phyloP scores from a whole-genome alignment of 2,329 filamentous ascomycete genomes.

The Fusarium veterinarium region DNA sequence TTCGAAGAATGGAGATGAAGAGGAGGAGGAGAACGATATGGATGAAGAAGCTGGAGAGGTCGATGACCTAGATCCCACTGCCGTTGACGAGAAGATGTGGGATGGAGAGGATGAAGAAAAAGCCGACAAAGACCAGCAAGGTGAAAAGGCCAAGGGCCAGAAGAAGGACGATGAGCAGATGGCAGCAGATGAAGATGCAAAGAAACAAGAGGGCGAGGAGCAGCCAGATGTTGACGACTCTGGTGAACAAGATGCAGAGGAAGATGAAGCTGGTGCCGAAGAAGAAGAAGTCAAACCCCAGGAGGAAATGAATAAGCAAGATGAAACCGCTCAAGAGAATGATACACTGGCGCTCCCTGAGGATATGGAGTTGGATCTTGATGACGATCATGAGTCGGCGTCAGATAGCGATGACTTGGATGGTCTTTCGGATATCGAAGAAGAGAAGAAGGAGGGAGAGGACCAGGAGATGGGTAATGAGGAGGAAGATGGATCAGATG shows the following conservation, averaged over 20 bases:
- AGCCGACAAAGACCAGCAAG: conserved; percentile 84
- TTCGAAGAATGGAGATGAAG: conserved; percentile 71
- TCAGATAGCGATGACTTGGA: conserved; percentile 69
- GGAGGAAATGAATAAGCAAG: conserved; percentile 69
- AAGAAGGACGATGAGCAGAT: conserved; percentile 73
- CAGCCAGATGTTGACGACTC: conserved; percentile 58
- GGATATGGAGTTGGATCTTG: conserved; percentile 86
- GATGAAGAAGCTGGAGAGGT: conserved; percentile 93
- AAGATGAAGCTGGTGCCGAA: conserved; percentile 73
- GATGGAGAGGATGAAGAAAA: conserved; percentile 85
- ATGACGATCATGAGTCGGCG: conserved; percentile 72
- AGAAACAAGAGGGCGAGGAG: conserved; percentile 57
- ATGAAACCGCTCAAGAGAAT: conserved; percentile 83
- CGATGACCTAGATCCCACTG: conserved; percentile 87
- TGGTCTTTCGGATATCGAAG: conserved; percentile 66
- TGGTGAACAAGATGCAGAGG: conserved; percentile 59
- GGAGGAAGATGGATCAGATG: conserved; percentile 52
- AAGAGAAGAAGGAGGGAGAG: conserved; percentile 54
- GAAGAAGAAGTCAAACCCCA: conserved; percentile 66
- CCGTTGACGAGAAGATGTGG: conserved; percentile 99
- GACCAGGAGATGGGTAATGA: conserved; percentile 54
- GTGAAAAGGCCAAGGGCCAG: conserved; percentile 76
- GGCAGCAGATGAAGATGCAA: conserved; percentile 68
- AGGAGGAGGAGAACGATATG: conserved; percentile 77
- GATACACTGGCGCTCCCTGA: conserved; percentile 87